These are phyloP conservation scores for Phytopythium boreale DNA, from an alignment of 352 stramenopile genomes.

Conservation along the genomic window DNA sequence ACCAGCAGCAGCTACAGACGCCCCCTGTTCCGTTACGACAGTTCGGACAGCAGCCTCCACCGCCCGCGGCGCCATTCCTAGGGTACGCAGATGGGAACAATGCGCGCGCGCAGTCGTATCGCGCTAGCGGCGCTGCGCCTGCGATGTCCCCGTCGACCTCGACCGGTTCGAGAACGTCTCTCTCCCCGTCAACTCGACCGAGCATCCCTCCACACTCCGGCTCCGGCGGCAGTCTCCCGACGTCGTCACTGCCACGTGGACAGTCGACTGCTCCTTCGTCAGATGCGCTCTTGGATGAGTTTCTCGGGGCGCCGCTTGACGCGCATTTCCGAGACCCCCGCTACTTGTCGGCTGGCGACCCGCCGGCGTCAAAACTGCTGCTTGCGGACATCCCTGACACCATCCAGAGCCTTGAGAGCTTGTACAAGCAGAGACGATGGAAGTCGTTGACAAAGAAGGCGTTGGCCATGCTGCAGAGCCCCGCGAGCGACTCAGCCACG, in stretches of 20 bases:
- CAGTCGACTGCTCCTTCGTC: slow-evolving; percentile 25
- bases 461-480: slow-evolving; percentile 65
- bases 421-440: slow-evolving; percentile 72
- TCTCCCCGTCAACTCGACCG: slow-evolving; percentile 15
- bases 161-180: slow-evolving; percentile 12
- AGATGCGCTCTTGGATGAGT: slow-evolving; percentile 64
- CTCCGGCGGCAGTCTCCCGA: slow-evolving; percentile 14
- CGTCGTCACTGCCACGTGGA: slow-evolving; percentile 17
- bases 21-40: slow-evolving; percentile 26
- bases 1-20: slow-evolving; percentile 20
- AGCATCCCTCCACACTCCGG: slow-evolving; percentile 10
- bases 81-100: slow-evolving; percentile 45
- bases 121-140: slow-evolving; percentile 9
- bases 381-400: slow-evolving; percentile 61
- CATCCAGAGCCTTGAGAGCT: slow-evolving; percentile 39
- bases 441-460: slow-evolving; percentile 74
- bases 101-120: slow-evolving; percentile 41
- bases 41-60: slow-evolving; percentile 29
- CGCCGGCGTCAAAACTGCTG: slow-evolving; percentile 41
- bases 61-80: slow-evolving; percentile 65
- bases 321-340: slow-evolving; percentile 24
- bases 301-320: slow-evolving; percentile 50
- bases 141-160: slow-evolving; percentile 13
- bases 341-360: slow-evolving; percentile 9
- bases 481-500: slow-evolving; percentile 37